Evolutionary conservation across 371 early-diverging fungal species (phyloP).

Genomic region (Amoeboaphelidium protococcarum): DNA sequence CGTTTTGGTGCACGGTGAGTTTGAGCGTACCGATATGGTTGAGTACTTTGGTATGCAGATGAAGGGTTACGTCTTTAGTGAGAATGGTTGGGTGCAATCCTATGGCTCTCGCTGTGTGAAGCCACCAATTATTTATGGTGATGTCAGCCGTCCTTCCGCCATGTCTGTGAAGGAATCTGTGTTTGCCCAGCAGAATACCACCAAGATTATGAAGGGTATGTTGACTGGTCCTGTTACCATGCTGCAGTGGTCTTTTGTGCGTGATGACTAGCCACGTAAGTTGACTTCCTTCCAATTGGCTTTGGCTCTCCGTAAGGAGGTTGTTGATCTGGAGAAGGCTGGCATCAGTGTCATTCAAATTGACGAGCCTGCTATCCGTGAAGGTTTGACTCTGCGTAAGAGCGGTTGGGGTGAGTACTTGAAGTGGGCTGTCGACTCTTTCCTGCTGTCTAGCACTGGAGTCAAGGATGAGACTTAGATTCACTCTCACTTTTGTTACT

Average conservation of each 20-base stretch:
- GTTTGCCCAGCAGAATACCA: slow-evolving; percentile 67
- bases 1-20: slow-evolving; percentile 87
- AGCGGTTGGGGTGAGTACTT: slow-evolving; percentile 67
- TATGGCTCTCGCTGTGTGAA: slow-evolving; percentile 66
- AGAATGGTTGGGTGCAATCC: slow-evolving; percentile 88
- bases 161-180: slow-evolving; percentile 63
- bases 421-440: slow-evolving; percentile 78
- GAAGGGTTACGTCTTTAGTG: slow-evolving; percentile 67
- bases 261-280: slow-evolving; percentile 72
- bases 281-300: slow-evolving; percentile 68
- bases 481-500: slow-evolving; percentile 87
- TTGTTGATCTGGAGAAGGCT: slow-evolving; percentile 64
- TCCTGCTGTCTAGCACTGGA: slow-evolving; percentile 65
- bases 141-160: slow-evolving; percentile 59
- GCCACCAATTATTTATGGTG: slow-evolving; percentile 33
- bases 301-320: slow-evolving; percentile 86
- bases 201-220: slow-evolving; percentile 85
- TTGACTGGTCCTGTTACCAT: slow-evolving; percentile 79
- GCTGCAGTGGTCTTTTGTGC: slow-evolving; percentile 88
- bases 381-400: slow-evolving; percentile 78
- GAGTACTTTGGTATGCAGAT: slow-evolving; percentile 74
- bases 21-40: slow-evolving; percentile 91
- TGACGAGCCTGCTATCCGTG: slow-evolving; percentile 94
- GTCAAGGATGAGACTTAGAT: slow-evolving; percentile 73
- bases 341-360: slow-evolving; percentile 84